phyloP scores from a whole-genome alignment of 495 filamentous ascomycete species.

The Talaromyces wortmannii region DNA sequence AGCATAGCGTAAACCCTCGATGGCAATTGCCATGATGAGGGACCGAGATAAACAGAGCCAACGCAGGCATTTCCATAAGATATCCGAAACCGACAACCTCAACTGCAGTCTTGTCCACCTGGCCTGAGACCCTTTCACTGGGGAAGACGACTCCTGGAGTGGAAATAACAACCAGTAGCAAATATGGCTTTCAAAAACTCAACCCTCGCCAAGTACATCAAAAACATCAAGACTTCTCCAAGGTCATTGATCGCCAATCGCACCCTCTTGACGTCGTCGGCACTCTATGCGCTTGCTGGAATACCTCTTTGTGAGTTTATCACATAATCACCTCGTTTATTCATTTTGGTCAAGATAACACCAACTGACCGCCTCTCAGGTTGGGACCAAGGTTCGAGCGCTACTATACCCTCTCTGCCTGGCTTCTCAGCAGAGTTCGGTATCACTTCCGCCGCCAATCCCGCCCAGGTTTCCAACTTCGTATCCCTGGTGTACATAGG shows the following conservation, averaged over 20 bases:
- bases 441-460: constrained; percentile 6
- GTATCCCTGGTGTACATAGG: constrained; percentile 15
- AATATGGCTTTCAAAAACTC: constrained; percentile 2
- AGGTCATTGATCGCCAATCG: constrained; percentile 3
- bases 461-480: constrained; percentile 8
- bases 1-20: no score
- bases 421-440: constrained; percentile 9
- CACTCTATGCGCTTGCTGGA: constrained; percentile 8
- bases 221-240: constrained; percentile 1
- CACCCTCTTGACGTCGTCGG: constrained; percentile 5
- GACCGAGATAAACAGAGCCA: background rate
- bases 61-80: background rate
- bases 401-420: constrained; percentile 7
- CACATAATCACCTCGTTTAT: background rate
- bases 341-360: background rate
- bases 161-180: background rate
- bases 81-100: background rate
- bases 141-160: no score
- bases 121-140: no score
- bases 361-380: background rate
- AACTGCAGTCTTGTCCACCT: no score
- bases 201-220: constrained; percentile 1
- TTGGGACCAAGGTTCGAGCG: constrained; percentile 12
- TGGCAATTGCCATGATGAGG: no score
- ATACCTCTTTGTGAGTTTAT: constrained; percentile 11